phyloP scores from a whole-genome alignment of 768 basidiomycete species.

The Panus rudis region DNA sequence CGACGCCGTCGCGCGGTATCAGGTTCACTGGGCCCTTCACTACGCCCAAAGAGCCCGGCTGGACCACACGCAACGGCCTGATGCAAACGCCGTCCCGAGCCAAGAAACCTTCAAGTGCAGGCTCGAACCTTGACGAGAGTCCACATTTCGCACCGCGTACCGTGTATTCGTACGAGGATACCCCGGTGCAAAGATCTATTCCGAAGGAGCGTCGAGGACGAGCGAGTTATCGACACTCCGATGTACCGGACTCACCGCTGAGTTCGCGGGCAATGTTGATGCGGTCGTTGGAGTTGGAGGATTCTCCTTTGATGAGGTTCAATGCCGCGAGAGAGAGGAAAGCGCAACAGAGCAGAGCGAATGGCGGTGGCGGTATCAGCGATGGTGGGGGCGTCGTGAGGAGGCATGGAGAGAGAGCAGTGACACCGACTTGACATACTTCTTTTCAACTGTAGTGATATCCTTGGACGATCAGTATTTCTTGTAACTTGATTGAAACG shows the following conservation, averaged over 20 bases:
- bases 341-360: not conserved
- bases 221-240: too few relatives aligned
- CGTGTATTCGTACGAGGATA: not conserved
- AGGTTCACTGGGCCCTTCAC: conserved; percentile 50
- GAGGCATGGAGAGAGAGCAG: not conserved
- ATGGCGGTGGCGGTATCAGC: too few relatives aligned
- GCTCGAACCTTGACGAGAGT: conserved; percentile 7
- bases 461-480: not conserved
- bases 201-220: too few relatives aligned
- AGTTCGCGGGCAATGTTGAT: too few relatives aligned
- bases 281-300: too few relatives aligned
- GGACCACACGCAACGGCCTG: conserved; percentile 35
- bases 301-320: too few relatives aligned
- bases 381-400: not conserved
- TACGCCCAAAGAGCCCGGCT: conserved; percentile 53
- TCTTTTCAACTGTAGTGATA: not conserved
- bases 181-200: not conserved
- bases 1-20: conserved; percentile 76
- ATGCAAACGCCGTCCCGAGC: conserved; percentile 49
- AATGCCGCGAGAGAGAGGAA: not conserved
- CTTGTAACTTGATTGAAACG: not conserved
- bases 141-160: not conserved
- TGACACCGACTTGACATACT: not conserved
- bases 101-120: conserved; percentile 18
- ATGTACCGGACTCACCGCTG: too few relatives aligned